Percentiles rank a stretch among this genome's conserved stretches.
Conservation (phyloP, 1,284 basidiomycete species). For the Marasmius tenuissimus region DNA sequence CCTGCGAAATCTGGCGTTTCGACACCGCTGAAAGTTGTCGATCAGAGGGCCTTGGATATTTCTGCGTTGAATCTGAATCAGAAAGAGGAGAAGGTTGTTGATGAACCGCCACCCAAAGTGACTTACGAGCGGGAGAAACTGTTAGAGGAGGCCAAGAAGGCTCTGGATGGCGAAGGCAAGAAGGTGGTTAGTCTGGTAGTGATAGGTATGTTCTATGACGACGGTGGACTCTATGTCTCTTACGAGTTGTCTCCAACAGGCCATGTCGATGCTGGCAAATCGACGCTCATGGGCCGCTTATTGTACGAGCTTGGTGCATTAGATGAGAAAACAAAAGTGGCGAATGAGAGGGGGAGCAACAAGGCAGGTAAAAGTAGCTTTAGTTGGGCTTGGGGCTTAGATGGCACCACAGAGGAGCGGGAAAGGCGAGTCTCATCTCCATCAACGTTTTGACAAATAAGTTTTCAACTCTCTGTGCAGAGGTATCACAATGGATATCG, state of each 20-base stretch:
- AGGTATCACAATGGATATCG: slow-evolving; percentile 98
- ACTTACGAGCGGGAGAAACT: slow-evolving; percentile 82
- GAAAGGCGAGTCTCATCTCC: slow-evolving; percentile 63
- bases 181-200: slow-evolving; percentile 87
- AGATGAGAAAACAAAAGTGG: slow-evolving; percentile 80
- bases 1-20: slow-evolving; percentile 32
- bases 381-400: slow-evolving; percentile 97
- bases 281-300: slow-evolving; percentile 94
- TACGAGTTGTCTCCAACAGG: slow-evolving; percentile 45
- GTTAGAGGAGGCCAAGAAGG: slow-evolving; percentile 74
- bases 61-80: slow-evolving; percentile 69
- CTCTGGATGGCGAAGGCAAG: slow-evolving; percentile 59
- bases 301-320: slow-evolving; percentile 90
- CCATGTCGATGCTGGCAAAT: slow-evolving; percentile 98
- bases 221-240: slow-evolving; percentile 1
- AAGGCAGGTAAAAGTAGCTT: slow-evolving; percentile 94
- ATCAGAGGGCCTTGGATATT: slow-evolving; percentile 69
- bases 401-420: slow-evolving; percentile 91
- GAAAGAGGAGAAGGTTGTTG: slow-evolving; percentile 38
- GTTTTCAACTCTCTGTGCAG: slow-evolving; percentile 39
- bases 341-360: slow-evolving; percentile 89
- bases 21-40: slow-evolving; percentile 24
- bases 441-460: neutral
- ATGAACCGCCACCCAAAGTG: slow-evolving; percentile 70
- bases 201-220: slow-evolving; percentile 65